Conservation (phyloP, 495 filamentous ascomycete species). For the Podospora comata region DNA sequence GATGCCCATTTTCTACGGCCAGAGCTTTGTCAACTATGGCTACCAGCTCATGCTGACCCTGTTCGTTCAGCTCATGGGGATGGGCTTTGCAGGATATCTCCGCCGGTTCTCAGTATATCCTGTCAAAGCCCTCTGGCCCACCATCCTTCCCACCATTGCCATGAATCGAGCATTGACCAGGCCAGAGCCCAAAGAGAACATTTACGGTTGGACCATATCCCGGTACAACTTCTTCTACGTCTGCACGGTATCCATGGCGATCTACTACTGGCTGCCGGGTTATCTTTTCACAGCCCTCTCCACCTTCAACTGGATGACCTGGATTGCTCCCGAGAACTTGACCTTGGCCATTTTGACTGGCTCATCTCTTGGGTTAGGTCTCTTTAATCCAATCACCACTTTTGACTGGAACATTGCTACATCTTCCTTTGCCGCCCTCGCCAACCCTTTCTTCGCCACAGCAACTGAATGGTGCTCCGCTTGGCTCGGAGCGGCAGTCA, state of each 20-base stretch:
- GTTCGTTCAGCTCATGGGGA: conserved; percentile 44
- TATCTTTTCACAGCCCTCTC: conserved; percentile 38
- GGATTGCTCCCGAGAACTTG: conserved; percentile 38
- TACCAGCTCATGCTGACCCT: conserved; percentile 41
- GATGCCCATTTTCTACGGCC: conserved; percentile 28
- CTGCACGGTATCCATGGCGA: conserved; percentile 28
- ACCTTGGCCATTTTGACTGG: conserved; percentile 34
- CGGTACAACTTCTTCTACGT: conserved; percentile 41
- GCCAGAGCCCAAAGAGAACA: conserved; percentile 26
- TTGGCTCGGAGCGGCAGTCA: conserved; percentile 37
- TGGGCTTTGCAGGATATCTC: conserved; percentile 46
- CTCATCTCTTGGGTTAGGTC: conserved; percentile 26
- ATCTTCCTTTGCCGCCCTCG: conserved; percentile 32
- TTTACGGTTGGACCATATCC: conserved; percentile 40
- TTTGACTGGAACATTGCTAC: conserved; percentile 39
- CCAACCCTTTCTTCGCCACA: conserved; percentile 35
- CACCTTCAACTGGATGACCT: conserved; percentile 44
- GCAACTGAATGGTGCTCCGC: conserved; percentile 31
- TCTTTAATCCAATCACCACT: conserved; percentile 35
- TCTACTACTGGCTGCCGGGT: conserved; percentile 41
- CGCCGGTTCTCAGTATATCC: conserved; percentile 50
- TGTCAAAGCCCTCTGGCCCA: conserved; percentile 34
- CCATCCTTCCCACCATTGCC: conserved; percentile 30
- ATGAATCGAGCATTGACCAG: conserved; percentile 34
- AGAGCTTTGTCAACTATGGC: conserved; percentile 28